Conservation (phyloP, 768 basidiomycete genomes). For the Dioszegia crocea region DNA sequence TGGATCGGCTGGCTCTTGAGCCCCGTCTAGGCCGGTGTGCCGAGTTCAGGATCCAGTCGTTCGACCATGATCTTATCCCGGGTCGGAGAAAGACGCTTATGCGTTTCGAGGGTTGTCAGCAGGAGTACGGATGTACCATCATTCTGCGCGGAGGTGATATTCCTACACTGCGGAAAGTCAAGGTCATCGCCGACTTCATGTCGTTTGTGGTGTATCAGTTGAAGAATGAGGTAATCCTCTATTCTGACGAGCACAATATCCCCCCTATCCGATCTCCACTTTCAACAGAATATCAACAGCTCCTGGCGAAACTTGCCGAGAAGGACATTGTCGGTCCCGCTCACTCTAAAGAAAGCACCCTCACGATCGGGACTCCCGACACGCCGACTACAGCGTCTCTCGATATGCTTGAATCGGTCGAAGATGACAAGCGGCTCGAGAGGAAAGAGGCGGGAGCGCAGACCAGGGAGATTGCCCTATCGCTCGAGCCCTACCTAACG, state of each 20-base stretch:
- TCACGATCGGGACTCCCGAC: not conserved
- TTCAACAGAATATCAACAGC: slow-evolving; percentile 23
- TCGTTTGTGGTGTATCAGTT: slow-evolving; percentile 87
- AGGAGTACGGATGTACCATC: slow-evolving; percentile 91
- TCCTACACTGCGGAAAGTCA: slow-evolving; percentile 74
- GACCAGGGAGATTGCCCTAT: slow-evolving; percentile 69
- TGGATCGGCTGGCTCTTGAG: slow-evolving; percentile 86
- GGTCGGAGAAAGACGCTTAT: slow-evolving; percentile 91
- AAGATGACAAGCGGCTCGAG: slow-evolving; percentile 22
- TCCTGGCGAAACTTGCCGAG: slow-evolving; percentile 22
- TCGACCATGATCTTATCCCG: slow-evolving; percentile 90
- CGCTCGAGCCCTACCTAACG: slow-evolving; percentile 74
- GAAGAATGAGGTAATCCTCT: slow-evolving; percentile 68
- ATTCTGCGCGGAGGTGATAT: slow-evolving; percentile 81
- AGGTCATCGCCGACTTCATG: slow-evolving; percentile 87
- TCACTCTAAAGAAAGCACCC: slow-evolving; percentile 7
- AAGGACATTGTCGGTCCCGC: slow-evolving; percentile 2
- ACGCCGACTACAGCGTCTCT: not conserved
- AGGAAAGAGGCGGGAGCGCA: slow-evolving; percentile 18
- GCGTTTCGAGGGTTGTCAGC: slow-evolving; percentile 94
- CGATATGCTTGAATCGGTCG: slow-evolving; percentile 31
- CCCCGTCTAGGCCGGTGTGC: slow-evolving; percentile 84
- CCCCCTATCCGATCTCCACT: slow-evolving; percentile 32
- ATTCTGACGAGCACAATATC: slow-evolving; percentile 51
- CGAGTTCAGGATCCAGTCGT: slow-evolving; percentile 82